Evolutionary conservation across 441 rosid genomes (phyloP), one percentile per base, ranked within the genome.

Genomic region (Pelargonium exstipulatum): DNA sequence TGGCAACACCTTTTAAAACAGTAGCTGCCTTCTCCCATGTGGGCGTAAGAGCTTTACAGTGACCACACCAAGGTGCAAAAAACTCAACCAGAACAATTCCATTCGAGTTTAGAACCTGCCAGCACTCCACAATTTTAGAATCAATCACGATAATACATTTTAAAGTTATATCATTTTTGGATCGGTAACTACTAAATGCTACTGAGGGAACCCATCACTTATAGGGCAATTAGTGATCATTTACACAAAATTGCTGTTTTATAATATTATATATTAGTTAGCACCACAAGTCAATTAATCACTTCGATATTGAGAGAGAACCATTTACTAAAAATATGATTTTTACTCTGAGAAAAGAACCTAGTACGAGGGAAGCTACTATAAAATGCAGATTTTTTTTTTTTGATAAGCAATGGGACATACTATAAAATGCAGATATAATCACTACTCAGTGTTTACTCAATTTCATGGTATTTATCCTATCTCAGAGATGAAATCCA

Each of bases 61-160:
- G 99, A 46, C 99, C 99, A 75, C 98, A 95, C 99, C 99, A 95
- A 26, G 98, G 98, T 0, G 98, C 99, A 77, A 86, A 92, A 81
- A 95, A 95, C 86, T 95, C 98, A 37, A 95, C 97, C 76, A 95
- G 77, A 67, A 92, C 96, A 40, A 92, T 84, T 62, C 93, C 88
- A 78, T 95, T 87, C 0, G 99, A 85, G 72, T 88, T 90, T 62
- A 95, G 69, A 65, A 90, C 96, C 98, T 95, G 87, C 65, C 74
- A 57, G 67, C 55, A 67, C 9, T n/a, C 53, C 18, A 29, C 35
- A 46, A 68, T 13, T 12, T 17, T 51, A 24, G 9, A 65, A 62
- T 45, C n/a, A 55, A 5, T 42, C 14, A 18, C 14, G 18, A 53
- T 4, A 5, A 53, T 14, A 48, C 55, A 48, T 48, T 14, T 12